phyloP scores from a whole-genome alignment of 305 asterid genomes.

The Fraxinus baroniana region DNA sequence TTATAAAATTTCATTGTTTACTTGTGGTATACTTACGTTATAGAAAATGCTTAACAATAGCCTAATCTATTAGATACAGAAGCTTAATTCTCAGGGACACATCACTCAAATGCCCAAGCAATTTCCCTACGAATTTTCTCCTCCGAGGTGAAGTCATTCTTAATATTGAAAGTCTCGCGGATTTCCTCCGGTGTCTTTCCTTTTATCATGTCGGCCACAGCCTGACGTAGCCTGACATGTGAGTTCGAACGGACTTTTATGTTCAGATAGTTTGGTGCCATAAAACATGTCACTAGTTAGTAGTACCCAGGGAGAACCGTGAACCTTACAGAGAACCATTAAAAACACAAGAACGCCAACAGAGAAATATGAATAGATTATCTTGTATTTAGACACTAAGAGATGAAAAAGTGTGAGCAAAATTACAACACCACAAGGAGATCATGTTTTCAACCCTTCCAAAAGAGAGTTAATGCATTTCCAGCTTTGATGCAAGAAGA shows the following conservation, averaged over 20 bases:
- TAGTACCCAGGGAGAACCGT: not conserved
- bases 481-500: not conserved
- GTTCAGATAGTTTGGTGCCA: conserved; percentile 68
- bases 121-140: conserved; percentile 67
- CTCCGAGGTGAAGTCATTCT: conserved; percentile 55
- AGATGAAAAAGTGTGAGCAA: not conserved
- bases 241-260: conserved; percentile 53
- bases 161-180: conserved; percentile 55
- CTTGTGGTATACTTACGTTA: no score
- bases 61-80: not conserved
- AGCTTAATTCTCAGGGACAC: not conserved
- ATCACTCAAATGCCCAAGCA: conserved; percentile 68
- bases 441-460: not conserved
- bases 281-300: not conserved
- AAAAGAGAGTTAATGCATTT: not conserved
- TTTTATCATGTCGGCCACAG: conserved; percentile 59
- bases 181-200: conserved; percentile 67
- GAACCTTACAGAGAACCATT: not conserved
- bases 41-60: not conserved
- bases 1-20: no score
- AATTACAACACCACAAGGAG: not conserved
- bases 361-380: not conserved
- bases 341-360: not conserved
- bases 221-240: conserved; percentile 32
- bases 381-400: not conserved